phyloP scores from a whole-genome alignment of 2,329 filamentous ascomycete species.

The Epichloe bromicola region DNA sequence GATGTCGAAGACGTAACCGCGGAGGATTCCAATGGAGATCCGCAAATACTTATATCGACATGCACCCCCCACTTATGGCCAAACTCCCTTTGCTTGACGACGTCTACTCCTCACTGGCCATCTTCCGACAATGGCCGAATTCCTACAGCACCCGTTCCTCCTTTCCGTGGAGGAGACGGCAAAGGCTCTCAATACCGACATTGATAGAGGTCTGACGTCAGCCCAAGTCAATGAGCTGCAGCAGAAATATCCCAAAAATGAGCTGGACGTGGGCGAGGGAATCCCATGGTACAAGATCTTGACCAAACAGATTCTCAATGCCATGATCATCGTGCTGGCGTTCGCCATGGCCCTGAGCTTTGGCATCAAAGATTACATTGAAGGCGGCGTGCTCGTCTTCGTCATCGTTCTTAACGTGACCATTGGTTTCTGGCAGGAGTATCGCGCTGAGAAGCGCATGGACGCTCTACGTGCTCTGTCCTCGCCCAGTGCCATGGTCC shows the following conservation, averaged over 20 bases:
- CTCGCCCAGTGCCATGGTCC: slow-evolving; percentile 48
- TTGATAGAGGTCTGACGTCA: slow-evolving; percentile 53
- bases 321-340: slow-evolving; percentile 64
- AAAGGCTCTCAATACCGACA: slow-evolving; percentile 45
- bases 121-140: slow-evolving; percentile 24
- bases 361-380: slow-evolving; percentile 52
- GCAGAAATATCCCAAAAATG: slow-evolving; percentile 51
- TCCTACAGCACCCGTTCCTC: slow-evolving; percentile 45
- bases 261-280: slow-evolving; percentile 54
- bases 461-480: slow-evolving; percentile 48
- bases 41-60: slow-evolving; percentile 3
- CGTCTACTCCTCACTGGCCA: slow-evolving; percentile 1
- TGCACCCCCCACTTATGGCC: not conserved
- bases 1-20: not conserved
- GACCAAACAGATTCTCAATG: slow-evolving; percentile 60
- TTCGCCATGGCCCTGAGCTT: slow-evolving; percentile 65
- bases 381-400: slow-evolving; percentile 52
- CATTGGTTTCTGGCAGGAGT: slow-evolving; percentile 55
- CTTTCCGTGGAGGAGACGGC: slow-evolving; percentile 50
- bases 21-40: not conserved
- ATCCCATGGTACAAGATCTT: slow-evolving; percentile 62
- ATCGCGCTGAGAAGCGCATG: slow-evolving; percentile 53
- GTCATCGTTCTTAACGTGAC: slow-evolving; percentile 58
- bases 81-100: not conserved
- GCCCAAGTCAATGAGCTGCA: slow-evolving; percentile 46